phyloP scores from a whole-genome alignment of 371 early-diverging fungal species.

The Globomyces sp. region DNA sequence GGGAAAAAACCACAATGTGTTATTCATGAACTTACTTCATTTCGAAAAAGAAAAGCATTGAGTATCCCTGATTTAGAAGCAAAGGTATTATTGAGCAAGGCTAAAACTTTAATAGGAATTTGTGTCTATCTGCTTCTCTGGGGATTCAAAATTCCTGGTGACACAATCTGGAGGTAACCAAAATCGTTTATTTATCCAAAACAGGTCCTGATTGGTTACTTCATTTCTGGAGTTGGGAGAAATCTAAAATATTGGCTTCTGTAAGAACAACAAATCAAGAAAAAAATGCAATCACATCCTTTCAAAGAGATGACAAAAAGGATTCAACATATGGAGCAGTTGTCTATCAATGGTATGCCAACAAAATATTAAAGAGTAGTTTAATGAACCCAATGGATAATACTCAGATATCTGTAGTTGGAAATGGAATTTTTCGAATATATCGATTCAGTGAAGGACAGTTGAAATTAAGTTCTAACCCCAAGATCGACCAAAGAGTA shows the following conservation, averaged over 20 bases:
- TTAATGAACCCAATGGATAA: constrained; percentile 51
- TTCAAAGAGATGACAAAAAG: background rate
- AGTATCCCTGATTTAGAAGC: constrained; percentile 34
- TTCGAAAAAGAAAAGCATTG: constrained; percentile 44
- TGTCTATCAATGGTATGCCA: constrained; percentile 25
- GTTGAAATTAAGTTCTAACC: constrained; percentile 44
- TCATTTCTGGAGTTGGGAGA: constrained; percentile 57
- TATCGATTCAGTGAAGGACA: constrained; percentile 49
- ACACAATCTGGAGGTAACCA: constrained; percentile 31
- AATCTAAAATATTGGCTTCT: constrained; percentile 46
- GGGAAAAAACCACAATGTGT: constrained; percentile 32
- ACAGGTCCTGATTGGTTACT: constrained; percentile 49
- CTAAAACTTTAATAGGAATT: constrained; percentile 34
- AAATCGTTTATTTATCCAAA: too few relatives aligned
- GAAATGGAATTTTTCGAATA: constrained; percentile 46
- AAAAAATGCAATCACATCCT: constrained; percentile 14
- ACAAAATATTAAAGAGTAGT: constrained; percentile 12
- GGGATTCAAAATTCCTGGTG: constrained; percentile 47
- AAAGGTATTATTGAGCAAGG: constrained; percentile 29
- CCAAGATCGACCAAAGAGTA: constrained; percentile 38
- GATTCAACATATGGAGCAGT: constrained; percentile 23
- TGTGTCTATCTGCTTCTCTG: constrained; percentile 46
- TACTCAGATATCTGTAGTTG: constrained; percentile 46
- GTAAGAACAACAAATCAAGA: constrained; percentile 30
- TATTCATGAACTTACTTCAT: constrained; percentile 44